Evolutionary conservation across 306 rosid species (phyloP).

Genomic region (Dicorynia guianensis): DNA sequence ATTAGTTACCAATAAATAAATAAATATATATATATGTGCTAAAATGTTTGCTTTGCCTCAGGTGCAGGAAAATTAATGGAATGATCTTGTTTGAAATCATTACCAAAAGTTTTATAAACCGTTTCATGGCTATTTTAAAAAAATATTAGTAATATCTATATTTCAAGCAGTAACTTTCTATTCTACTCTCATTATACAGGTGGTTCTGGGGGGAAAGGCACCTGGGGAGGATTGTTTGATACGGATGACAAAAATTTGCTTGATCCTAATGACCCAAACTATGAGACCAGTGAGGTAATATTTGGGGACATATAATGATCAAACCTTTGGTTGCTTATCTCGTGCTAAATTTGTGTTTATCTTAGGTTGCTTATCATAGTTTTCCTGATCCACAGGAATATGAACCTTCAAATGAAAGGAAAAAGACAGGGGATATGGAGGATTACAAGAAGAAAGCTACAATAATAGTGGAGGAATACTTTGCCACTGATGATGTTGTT

Average conservation of each 20-base stretch:
- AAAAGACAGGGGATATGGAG: constrained; percentile 46
- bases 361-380: not conserved
- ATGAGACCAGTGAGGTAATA: constrained; percentile 72
- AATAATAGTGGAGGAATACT: constrained; percentile 73
- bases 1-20: constrained; percentile 14
- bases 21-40: too few species aligned
- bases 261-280: constrained; percentile 64
- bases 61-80: not conserved
- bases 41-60: not conserved
- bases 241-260: constrained; percentile 37
- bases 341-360: not conserved
- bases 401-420: constrained; percentile 42
- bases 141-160: not conserved
- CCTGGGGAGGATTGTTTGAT: constrained; percentile 75
- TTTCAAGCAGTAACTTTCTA: constrained; percentile 14
- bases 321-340: not conserved
- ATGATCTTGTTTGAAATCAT: not conserved
- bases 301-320: too few species aligned
- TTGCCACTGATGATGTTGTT: constrained; percentile 66
- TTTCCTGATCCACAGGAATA: constrained; percentile 49
- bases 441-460: constrained; percentile 67
- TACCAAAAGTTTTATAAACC: not conserved
- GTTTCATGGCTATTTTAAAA: not conserved
- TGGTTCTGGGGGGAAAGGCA: constrained; percentile 69
- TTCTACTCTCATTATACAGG: constrained; percentile 44